Evolutionary conservation across 2,329 filamentous ascomycete genomes (phyloP), one percentile per base, ranked within the genome.

Genomic region (Exophiala alcalophila): DNA sequence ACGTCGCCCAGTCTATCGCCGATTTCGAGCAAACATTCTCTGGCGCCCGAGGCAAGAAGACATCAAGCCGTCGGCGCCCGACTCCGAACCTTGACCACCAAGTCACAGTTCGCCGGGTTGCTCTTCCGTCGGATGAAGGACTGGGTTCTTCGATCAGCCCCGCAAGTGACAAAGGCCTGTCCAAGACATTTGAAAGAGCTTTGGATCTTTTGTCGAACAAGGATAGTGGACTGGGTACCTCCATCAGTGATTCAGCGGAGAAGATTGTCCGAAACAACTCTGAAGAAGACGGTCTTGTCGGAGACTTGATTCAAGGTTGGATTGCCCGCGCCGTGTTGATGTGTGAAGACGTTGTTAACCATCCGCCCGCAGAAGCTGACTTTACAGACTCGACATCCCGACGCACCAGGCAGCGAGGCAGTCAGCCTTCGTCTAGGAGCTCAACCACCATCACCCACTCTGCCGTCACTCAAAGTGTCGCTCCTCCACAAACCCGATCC

Each of bases 101-200:
- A n/a, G 36, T 47, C 59, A 57, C 61, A 63, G 53, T 60, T 65
- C 61, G 63, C 27, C 70, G 78, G 76, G 44, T 78, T 80, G 36
- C 58, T 73, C 76, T 49, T 59, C 81, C 57, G 46, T 92, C 87
- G 11, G 90, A 96, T 69, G 94, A 89, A 63, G 90, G 88, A 40
- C 73, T 96, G 52, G 90, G 90, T 38, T 85, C 87, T 29, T 95
- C 89, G 28, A 74, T 95, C 58, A 84, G 79, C 33, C 74, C 70
- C 23, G 65, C 67, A 41, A 50, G 60, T 29, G 76, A 78, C 61
- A 63, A 69, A 53, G 63, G 64, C 33, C 27, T 57, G 58, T 44
- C 50, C 58, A 59, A 64, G 62, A 53, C 70, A 65, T 52, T 57
- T 21, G 50, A 54, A 40, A 54, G 51, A 44, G 50, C 51, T 65